Evolutionary conservation across 2,329 filamentous ascomycete genomes (phyloP), one percentile per base, ranked within the genome.

Genomic region (Cladosporium cucumerinum): DNA sequence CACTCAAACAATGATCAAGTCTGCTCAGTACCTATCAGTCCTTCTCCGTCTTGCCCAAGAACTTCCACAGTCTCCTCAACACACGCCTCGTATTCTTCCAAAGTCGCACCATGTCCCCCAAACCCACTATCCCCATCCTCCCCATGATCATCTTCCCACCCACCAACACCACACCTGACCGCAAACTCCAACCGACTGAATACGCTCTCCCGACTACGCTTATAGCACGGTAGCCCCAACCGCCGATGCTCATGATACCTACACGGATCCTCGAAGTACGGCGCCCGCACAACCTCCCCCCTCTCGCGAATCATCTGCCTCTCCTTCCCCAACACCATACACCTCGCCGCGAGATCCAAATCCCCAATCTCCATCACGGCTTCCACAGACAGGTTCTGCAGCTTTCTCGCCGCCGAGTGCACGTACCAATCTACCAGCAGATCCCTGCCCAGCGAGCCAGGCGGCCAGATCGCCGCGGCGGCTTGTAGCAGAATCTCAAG

Each of bases 351-450:
- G 14, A 61, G 46, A 54, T 61, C 59, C 12, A 61, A 16, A 8
- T 61, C 59, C 1, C 59, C 59, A 26, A 61, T 39, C 48, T 61
- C 59, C 21, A 61, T 32, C 7, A 61, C 48, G 8, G 59, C 59
- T 28, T 54, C 48, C 16, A 49, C 32, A 2, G 59, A 52, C 7
- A 61, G 16, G 5, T 61, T 61, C 2, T 61, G 59, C 48, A 61
- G 18, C 5, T 36, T n/a, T 21, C 12, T 8, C 0, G 48, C 59
- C 12, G 59, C 10, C 14, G 59, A 61, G 23, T 61, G 21, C 48
- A 61, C 59, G 32, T 61, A 61, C 59, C 59, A 61, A 5, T 61
- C 59, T 12, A 61, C 59, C 30, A 61, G 23, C 23, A 61, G 23
- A 16, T 61, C 59, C 12, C 59, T 21, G 3, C 59, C 59, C 23